Evolutionary conservation across 352 stramenopile genomes (phyloP).

Genomic region (Pythium guiyangense): DNA sequence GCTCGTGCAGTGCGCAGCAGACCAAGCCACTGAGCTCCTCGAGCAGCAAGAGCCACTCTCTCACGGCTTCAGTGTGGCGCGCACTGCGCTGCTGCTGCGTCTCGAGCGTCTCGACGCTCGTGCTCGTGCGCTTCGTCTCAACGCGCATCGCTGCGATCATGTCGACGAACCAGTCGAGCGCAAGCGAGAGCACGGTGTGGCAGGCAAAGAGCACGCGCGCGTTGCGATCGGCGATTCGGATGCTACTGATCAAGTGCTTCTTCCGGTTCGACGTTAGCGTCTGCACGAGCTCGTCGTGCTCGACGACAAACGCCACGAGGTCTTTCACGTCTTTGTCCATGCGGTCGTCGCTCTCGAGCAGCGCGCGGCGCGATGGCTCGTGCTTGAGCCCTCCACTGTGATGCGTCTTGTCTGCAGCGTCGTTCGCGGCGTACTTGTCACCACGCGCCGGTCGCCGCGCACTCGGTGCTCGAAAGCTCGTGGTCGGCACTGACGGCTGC

Average conservation of each 20-base stretch:
- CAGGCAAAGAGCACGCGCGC: constrained; percentile 24
- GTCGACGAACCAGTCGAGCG: constrained; percentile 38
- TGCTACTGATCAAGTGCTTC: constrained; percentile 23
- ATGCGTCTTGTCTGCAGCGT: background rate
- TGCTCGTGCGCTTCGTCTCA: constrained; percentile 2
- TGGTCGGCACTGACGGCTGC: background rate
- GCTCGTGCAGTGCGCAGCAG: constrained; percentile 33
- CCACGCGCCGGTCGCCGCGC: background rate
- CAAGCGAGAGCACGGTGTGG: constrained; percentile 30
- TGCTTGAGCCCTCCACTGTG: no score
- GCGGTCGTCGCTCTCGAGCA: background rate
- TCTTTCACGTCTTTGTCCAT: constrained; percentile 21
- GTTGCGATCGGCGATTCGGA: constrained; percentile 28
- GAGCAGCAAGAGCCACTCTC: constrained; percentile 33
- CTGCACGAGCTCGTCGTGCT: constrained; percentile 23
- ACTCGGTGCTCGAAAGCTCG: no score
- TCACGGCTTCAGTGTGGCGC: background rate
- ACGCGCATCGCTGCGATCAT: constrained; percentile 6
- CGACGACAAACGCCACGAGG: constrained; percentile 21
- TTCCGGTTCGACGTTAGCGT: constrained; percentile 37
- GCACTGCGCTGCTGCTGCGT: background rate
- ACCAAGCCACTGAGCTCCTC: constrained; percentile 37
- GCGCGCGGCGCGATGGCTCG: no score
- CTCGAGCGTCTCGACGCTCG: background rate
- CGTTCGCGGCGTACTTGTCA: background rate